phyloP scores from a whole-genome alignment of 2,329 filamentous ascomycete genomes.

The Colletotrichum cuscutae region DNA sequence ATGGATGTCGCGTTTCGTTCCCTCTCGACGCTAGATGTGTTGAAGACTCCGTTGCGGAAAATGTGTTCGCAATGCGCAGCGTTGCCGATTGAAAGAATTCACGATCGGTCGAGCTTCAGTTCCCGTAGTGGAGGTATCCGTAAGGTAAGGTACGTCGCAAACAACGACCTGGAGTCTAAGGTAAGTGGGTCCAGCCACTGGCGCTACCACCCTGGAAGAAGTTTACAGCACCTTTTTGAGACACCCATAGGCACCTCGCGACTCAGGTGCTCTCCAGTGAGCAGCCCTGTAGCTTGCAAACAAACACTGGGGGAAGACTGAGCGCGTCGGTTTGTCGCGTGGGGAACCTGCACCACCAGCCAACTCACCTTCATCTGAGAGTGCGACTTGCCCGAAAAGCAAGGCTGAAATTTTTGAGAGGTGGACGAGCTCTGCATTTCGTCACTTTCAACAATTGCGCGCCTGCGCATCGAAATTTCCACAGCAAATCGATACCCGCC shows the following conservation, averaged over 20 bases:
- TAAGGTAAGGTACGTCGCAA: not conserved
- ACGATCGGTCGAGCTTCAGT: slow-evolving; percentile 2
- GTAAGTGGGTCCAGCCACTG: not conserved
- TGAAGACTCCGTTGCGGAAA: not conserved
- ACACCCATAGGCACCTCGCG: not conserved
- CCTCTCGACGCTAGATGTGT: not conserved
- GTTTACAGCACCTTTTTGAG: not conserved
- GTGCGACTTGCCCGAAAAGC: slow-evolving; percentile 33
- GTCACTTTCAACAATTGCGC: slow-evolving; percentile 23
- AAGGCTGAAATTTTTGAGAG: slow-evolving; percentile 48
- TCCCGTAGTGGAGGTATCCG: not conserved
- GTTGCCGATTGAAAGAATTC: slow-evolving; percentile 10
- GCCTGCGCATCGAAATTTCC: slow-evolving; percentile 43
- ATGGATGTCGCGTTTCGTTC: not conserved
- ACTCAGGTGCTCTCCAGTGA: not conserved
- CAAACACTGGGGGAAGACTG: not conserved
- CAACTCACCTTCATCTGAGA: not conserved
- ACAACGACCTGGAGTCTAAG: not conserved
- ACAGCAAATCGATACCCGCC: not conserved
- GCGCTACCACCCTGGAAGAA: not conserved
- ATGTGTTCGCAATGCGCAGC: not conserved
- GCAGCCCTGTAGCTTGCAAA: not conserved
- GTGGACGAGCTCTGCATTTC: slow-evolving; percentile 11
- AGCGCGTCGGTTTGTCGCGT: slow-evolving; percentile 22
- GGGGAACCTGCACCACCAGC: not conserved